Conservation (phyloP, 257 asterid species). For the Solanum neorickii region DNA sequence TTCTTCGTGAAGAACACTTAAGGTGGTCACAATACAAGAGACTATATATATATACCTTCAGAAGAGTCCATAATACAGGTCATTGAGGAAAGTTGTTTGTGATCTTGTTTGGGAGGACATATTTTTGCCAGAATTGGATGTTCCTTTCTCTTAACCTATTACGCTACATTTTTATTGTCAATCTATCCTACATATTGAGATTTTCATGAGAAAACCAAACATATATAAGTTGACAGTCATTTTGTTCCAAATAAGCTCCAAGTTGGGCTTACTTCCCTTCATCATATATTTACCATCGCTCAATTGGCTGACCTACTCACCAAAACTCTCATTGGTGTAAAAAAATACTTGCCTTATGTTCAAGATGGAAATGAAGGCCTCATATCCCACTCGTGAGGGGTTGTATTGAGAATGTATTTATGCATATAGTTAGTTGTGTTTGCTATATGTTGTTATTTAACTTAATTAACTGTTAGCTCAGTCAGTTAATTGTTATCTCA, state of each 20-base stretch:
- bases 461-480: no score
- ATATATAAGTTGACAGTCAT: no score
- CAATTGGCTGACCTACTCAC: not conserved
- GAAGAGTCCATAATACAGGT: not conserved
- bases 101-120: not conserved
- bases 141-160: not conserved
- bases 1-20: no score
- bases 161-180: no score
- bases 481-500: no score
- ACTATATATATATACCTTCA: not conserved
- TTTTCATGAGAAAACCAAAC: not conserved
- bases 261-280: not conserved
- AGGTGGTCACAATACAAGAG: no score
- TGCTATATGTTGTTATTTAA: no score
- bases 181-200: not conserved
- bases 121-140: not conserved
- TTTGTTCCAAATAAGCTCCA: no score
- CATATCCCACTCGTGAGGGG: not conserved
- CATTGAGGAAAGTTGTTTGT: not conserved
- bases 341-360: not conserved
- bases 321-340: not conserved
- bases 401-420: no score
- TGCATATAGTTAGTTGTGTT: no score
- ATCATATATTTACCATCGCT: not conserved
- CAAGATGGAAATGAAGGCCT: not conserved